A percentile compares a stretch with the other conserved stretches of the same genome.
phyloP scores from a whole-genome alignment of 768 basidiomycete genomes.

The Leccinum disarticulatum region DNA sequence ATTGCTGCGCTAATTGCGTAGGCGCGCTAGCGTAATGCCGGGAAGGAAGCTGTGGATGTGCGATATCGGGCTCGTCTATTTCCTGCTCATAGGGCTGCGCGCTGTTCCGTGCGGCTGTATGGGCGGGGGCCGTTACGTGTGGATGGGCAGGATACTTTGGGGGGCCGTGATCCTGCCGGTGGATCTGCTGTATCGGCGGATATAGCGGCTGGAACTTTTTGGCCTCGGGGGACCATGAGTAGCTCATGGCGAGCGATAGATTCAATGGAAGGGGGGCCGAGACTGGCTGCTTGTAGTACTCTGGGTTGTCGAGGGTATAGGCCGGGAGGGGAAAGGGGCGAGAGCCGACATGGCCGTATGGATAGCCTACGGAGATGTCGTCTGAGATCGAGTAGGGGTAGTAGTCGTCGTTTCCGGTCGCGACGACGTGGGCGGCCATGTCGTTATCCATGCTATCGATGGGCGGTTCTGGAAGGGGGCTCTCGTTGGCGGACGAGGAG shows the following conservation, averaged over 20 bases:
- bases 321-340: slow-evolving; percentile 24
- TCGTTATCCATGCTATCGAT: slow-evolving; percentile 36
- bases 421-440: slow-evolving; percentile 25
- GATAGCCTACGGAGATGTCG: slow-evolving; percentile 23
- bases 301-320: slow-evolving; percentile 24
- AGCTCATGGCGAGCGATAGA: slow-evolving; percentile 33
- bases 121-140: slow-evolving; percentile 9
- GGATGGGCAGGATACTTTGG: slow-evolving; percentile 20
- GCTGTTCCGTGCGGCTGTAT: slow-evolving; percentile 12
- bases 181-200: slow-evolving; percentile 33
- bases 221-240: slow-evolving; percentile 31
- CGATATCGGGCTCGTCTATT: slow-evolving; percentile 28
- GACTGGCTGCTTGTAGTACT: slow-evolving; percentile 35
- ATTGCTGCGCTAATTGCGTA: slow-evolving; percentile 19
- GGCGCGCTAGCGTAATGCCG: slow-evolving; percentile 25
- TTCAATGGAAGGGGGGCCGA: slow-evolving; percentile 33
- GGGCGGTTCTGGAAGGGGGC: slow-evolving; percentile 39
- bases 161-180: slow-evolving; percentile 26
- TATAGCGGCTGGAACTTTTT: slow-evolving; percentile 39
- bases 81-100: slow-evolving; percentile 25
- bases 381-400: slow-evolving; percentile 28
- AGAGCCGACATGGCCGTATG: slow-evolving; percentile 24
- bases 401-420: slow-evolving; percentile 27
- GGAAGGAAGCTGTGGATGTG: slow-evolving; percentile 24
- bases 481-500: slow-evolving; percentile 39